phyloP scores from a whole-genome alignment of 257 asterid species.

The Nicotiana benthamiana region DNA sequence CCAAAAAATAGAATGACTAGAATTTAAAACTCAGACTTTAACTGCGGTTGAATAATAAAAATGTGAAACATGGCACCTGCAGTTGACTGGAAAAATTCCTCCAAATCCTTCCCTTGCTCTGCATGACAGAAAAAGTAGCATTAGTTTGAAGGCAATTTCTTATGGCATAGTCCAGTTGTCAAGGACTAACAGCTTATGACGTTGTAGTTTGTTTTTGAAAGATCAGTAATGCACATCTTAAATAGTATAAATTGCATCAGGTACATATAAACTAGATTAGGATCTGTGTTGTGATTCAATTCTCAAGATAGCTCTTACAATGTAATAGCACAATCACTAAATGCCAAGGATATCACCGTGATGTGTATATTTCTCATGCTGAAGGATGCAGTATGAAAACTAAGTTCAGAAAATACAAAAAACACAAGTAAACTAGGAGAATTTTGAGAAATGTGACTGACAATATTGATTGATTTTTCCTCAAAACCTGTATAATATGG shows the following conservation, averaged over 20 bases:
- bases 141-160: background rate
- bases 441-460: background rate
- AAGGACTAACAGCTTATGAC: background rate
- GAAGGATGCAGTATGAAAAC: background rate
- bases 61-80: conserved; percentile 44
- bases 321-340: background rate
- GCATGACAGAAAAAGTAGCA: conserved; percentile 19
- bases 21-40: background rate
- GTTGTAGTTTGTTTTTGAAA: background rate
- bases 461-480: background rate
- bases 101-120: conserved; percentile 85
- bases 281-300: background rate
- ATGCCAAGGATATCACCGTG: background rate
- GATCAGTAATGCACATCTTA: background rate
- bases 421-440: background rate
- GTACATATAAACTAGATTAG: background rate
- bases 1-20: background rate
- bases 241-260: background rate
- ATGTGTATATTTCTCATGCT: background rate
- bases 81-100: conserved; percentile 79
- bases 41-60: background rate
- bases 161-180: background rate
- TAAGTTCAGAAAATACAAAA: background rate
- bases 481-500: background rate
- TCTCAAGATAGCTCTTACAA: background rate